phyloP scores from a whole-genome alignment of 2,329 filamentous ascomycete species.

The Fusarium camptoceras region DNA sequence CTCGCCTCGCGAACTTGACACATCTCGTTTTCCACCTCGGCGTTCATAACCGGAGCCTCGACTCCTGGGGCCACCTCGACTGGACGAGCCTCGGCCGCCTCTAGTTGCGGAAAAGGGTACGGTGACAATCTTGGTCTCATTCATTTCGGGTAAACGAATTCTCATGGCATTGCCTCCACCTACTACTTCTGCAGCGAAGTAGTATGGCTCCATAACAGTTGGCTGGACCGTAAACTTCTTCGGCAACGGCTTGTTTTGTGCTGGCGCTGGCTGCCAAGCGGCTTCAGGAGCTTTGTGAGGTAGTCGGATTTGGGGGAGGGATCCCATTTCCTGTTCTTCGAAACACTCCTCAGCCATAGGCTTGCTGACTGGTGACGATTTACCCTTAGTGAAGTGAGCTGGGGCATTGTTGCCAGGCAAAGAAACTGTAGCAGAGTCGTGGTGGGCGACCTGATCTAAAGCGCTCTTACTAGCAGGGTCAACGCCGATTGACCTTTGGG shows the following conservation, averaged over 20 bases:
- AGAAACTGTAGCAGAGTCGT: conserved; percentile 75
- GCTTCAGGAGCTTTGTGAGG: conserved; percentile 71
- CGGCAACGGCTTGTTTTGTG: conserved; percentile 66
- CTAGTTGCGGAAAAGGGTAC: conserved; percentile 53
- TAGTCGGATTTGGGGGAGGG: conserved; percentile 76
- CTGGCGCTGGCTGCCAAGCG: conserved; percentile 70
- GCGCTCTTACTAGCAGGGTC: conserved; percentile 75
- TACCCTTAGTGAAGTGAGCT: conserved; percentile 52
- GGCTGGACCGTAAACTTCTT: conserved; percentile 61
- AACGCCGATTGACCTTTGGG: conserved; percentile 69
- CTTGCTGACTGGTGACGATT: conserved; percentile 66
- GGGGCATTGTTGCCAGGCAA: conserved; percentile 58
- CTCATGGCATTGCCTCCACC: conserved; percentile 53
- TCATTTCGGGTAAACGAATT: conserved; percentile 58
- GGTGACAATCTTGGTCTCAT: conserved; percentile 53
- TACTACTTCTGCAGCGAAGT: conserved; percentile 50
- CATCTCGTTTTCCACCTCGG: conserved; percentile 52
- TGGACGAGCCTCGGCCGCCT: conserved; percentile 47
- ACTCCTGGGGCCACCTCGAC: conserved; percentile 46
- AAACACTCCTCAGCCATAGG: conserved; percentile 84
- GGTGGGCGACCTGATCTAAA: conserved; percentile 65
- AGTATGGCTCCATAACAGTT: conserved; percentile 51
- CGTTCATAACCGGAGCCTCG: conserved; percentile 48
- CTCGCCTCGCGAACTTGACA: conserved; percentile 46
- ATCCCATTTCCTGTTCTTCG: conserved; percentile 83